Evolutionary conservation across 495 filamentous ascomycete genomes (phyloP).

Genomic region (Aspergillus baeticus): DNA sequence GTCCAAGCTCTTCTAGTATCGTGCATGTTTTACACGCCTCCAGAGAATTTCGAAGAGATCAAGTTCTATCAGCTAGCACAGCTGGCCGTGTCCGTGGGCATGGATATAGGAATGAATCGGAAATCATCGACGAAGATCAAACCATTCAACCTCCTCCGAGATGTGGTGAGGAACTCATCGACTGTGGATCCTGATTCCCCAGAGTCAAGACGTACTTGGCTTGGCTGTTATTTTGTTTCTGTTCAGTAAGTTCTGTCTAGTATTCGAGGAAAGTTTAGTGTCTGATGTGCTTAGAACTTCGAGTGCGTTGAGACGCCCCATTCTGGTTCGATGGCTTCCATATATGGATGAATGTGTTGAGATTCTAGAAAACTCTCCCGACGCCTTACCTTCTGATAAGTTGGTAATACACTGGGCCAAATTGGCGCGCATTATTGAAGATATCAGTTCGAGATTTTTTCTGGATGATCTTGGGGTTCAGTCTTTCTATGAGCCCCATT

Average conservation of each 20-base stretch:
- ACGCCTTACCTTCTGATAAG: slow-evolving; percentile 71
- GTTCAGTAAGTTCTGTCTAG: slow-evolving; percentile 42
- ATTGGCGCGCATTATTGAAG: slow-evolving; percentile 77
- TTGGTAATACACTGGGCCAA: slow-evolving; percentile 72
- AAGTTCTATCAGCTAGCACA: slow-evolving; percentile 91
- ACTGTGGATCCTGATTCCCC: slow-evolving; percentile 61
- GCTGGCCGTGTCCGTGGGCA: slow-evolving; percentile 77
- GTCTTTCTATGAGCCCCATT: slow-evolving; percentile 70
- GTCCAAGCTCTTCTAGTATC: slow-evolving; percentile 75
- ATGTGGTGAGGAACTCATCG: slow-evolving; percentile 38
- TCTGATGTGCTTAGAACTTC: slow-evolving; percentile 63
- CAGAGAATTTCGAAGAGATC: slow-evolving; percentile 79
- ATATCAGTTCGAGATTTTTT: slow-evolving; percentile 70
- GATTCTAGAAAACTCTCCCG: slow-evolving; percentile 66
- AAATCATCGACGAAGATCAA: slow-evolving; percentile 25
- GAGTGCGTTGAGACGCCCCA: slow-evolving; percentile 77
- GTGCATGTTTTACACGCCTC: slow-evolving; percentile 79
- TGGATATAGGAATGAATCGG: slow-evolving; percentile 81
- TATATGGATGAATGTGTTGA: slow-evolving; percentile 86
- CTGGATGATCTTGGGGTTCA: slow-evolving; percentile 69
- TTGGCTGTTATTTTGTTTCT: slow-evolving; percentile 77
- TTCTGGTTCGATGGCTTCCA: slow-evolving; percentile 75
- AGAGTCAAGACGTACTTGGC: slow-evolving; percentile 75
- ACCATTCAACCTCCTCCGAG: slow-evolving; percentile 29
- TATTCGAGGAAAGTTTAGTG: neutral